Base-by-base conservation (phyloP, 257 asterid genomes). In the Craterostigma plantagineum region DNA sequence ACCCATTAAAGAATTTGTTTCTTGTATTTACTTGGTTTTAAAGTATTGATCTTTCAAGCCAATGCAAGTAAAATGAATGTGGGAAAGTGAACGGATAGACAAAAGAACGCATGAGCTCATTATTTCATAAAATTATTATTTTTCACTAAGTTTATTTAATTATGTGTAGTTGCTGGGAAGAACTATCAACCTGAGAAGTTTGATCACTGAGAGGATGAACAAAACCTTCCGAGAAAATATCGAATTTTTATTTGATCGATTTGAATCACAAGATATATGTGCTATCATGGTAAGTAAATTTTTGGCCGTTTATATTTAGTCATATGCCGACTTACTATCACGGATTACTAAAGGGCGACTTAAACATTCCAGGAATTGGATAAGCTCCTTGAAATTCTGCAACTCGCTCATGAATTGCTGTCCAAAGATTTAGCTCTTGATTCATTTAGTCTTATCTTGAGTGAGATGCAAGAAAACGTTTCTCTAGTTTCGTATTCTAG, bases 401-500 rank as follows among this genome's bases (percentile, higher is more conserved):
- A 67, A 66, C 92, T 74, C 60, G 61, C 98, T 55, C 95, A 87
- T 61, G 92, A 82, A 48, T 61, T 76, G 55, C 63, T 87, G 14
- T 70, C 91, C 42, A 79, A 77, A 65, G 93, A 72, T 59, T 83
- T 87, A 55, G 56, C 63, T 45, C 71, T 87, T 33, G 98, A 87
- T 62, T 76, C 95, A 45, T 87, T 82, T 66, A 63, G 59, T 61
- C 83, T 82, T 55, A 72, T 82, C 77, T 55, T 82, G 62, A 76
- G 59, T 46, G 98, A 87, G 75, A 87, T 87, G 90, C 95, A 87
- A 77, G 95, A 87, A 75, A 87, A 74, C 46, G 73, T 82, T 46
- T 87, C 98, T 43, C 91, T 87, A 41, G 83, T 87, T 69, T 82
- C 98, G 33, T 87, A 87, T 67, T 87, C 98, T 48, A 82, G 95